Evolutionary conservation across 352 stramenopile species (phyloP), one percentile per base, ranked within the genome.

Genomic region (Phytophthora tentaculata): DNA sequence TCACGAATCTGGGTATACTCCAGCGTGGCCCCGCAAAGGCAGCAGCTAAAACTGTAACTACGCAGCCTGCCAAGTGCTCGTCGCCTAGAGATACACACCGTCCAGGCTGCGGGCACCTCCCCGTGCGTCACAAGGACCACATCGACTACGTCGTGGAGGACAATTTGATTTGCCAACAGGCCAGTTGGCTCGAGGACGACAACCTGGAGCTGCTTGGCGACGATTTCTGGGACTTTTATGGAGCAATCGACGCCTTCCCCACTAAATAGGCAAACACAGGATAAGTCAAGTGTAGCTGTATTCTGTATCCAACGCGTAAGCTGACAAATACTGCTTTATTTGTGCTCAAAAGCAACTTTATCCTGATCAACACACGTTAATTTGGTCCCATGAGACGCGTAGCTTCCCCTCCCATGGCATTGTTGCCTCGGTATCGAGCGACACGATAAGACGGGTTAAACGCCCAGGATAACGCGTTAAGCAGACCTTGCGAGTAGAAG

Each of bases 91-190:
- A 84, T 52, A 76, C 77, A 5, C 86, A 94, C 60, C 71, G 84
- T 3, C 86, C 86, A 2, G 84, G 84, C 16, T 94, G 86, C 37
- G 86, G 86, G 4, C 86, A 94, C 28, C 55, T 94, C 41, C 70
- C 86, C 13, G 86, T 94, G 23, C 86, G 86, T 23, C 86, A 94
- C 64, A 77, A 83, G 7, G 84, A 94, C 65, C 86, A 94, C 71
- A 90, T 94, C 48, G 86, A 94, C 57, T 94, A 94, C 53, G 86
- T 94, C 32, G 86, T 94, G 32, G 86, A 94, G 41, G 84, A 94
- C 69, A 90, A 85, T 49, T 64, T 94, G 20, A 89, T 91, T 48
- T 94, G 86, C 49, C 86, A 90, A 51, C 76, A 90, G 35, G 77
- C 74, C 16, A 84, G 76, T 14, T 78, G 83, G 64, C 69, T 89